phyloP scores from a whole-genome alignment of 225 moss, liverwort and hornwort species.

The Neckera pumila region DNA sequence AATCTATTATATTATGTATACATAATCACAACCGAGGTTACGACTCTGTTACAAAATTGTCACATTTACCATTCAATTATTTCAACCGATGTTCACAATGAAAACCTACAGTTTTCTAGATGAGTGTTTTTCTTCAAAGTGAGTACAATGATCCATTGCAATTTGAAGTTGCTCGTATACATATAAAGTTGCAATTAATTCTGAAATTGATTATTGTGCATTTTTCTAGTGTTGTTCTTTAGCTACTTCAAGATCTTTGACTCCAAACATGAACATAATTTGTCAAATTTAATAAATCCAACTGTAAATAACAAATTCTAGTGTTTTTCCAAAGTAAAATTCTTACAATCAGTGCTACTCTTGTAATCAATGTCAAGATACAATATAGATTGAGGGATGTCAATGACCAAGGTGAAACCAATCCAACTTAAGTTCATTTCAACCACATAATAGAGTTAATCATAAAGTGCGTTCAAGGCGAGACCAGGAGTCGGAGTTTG shows the following conservation, averaged over 20 bases:
- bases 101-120: no score
- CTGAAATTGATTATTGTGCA: not conserved
- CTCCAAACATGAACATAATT: not conserved
- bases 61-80: no score
- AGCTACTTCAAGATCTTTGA: not conserved
- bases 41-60: no score
- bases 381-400: not conserved
- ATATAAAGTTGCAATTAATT: not conserved
- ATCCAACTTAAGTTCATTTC: not conserved
- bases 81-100: no score
- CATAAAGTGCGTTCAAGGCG: no score
- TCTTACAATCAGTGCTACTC: not conserved
- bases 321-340: not conserved
- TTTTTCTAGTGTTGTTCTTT: accelerated
- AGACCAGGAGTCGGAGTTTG: no score
- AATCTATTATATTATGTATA: no score
- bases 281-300: not conserved
- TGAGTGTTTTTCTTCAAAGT: no score
- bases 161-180: no score
- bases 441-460: no score
- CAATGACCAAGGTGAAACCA: not conserved
- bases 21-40: no score
- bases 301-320: not conserved
- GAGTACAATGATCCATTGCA: no score
- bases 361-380: not conserved